Base-by-base conservation (phyloP, 2,329 filamentous ascomycete species). In the Volutella citrinella region DNA sequence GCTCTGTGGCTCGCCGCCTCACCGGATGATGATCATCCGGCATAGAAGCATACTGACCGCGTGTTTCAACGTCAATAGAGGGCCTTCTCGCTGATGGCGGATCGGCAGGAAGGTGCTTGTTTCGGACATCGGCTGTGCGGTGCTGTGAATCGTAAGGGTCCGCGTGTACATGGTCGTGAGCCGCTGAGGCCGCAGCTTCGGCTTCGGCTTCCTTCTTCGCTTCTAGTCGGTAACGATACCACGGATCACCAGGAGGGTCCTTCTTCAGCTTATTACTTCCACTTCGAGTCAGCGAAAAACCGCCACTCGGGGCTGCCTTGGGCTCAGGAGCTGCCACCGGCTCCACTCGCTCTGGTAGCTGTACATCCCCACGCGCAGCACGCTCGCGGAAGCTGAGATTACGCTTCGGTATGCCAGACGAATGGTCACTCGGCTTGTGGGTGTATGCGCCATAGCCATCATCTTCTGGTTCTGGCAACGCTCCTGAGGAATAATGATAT, bases 381-480 rank as follows among this genome's bases (percentile, higher is more conserved):
- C 75, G 70, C 43, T 81, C 77, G n/a, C 76, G 73, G 56, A 78
- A 77, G 56, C 77, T 82, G 24, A 78, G 51, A 32, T 77, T 76
- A 30, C 76, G 70, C 51, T 73, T 70, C 5, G 74, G 71, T 12
- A 68, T 49, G 11, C 56, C 60, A 8, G 60, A 53, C 7, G 46
- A 42, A 17, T 48, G 43, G 16, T 54, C 48, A 11, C 34, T 27
- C n/a, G 32, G 45, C 15, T 31, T 39, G 19, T 49, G 45, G 13
- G 31, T 24, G 11, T 42, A 36, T 7, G 38, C 30, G n/a, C n/a
- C n/a, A n/a, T n/a, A n/a, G n/a, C n/a, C n/a, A 27, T 22, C 17
- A 27, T 42, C 35, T 10, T 49, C 44, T 20, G 48, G 46, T 8
- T 50, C 48, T n/a, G 48, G 45, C 21, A 49, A 26, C 30, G 42